Evolutionary conservation across 768 basidiomycete genomes (phyloP).

Genomic region (Termitomyces sp.): DNA sequence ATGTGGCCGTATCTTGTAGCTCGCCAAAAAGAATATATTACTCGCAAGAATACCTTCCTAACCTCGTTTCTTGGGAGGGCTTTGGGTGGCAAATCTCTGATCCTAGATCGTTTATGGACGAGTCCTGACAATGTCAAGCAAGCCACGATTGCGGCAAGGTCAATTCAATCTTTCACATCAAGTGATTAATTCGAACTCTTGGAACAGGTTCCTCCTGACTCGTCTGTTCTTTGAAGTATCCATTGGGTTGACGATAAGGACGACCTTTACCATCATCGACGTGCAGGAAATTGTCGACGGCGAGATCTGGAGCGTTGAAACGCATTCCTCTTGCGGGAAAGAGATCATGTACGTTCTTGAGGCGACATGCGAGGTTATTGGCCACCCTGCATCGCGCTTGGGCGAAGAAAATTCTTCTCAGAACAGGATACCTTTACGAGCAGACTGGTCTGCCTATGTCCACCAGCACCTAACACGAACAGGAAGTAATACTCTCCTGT

Average conservation of each 20-base stretch:
- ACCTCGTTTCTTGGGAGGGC: conserved; percentile 45
- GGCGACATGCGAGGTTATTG: conserved; percentile 70
- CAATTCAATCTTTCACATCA: background rate
- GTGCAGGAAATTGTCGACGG: conserved; percentile 45
- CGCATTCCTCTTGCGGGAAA: conserved; percentile 16
- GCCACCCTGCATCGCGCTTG: conserved; percentile 21
- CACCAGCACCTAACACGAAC: conserved; percentile 13
- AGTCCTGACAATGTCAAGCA: conserved; percentile 58
- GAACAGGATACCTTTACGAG: conserved; percentile 29
- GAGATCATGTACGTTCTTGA: conserved; percentile 57
- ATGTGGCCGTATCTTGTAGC: conserved; percentile 67
- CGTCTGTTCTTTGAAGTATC: conserved; percentile 61
- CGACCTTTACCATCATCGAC: conserved; percentile 32
- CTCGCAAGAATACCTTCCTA: conserved; percentile 33
- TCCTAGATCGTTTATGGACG: conserved; percentile 49
- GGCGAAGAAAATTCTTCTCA: background rate
- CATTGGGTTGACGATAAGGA: conserved; percentile 32
- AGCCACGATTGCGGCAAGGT: conserved; percentile 53
- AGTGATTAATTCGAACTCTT: background rate
- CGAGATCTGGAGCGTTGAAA: conserved; percentile 58
- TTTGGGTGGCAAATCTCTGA: conserved; percentile 25
- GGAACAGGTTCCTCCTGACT: conserved; percentile 54
- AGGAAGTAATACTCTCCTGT: conserved; percentile 11
- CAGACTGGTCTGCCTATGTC: conserved; percentile 67
- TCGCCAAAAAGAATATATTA: conserved; percentile 38